Base-by-base conservation (phyloP, 1,284 basidiomycete genomes). In the Ganoderma sp. region DNA sequence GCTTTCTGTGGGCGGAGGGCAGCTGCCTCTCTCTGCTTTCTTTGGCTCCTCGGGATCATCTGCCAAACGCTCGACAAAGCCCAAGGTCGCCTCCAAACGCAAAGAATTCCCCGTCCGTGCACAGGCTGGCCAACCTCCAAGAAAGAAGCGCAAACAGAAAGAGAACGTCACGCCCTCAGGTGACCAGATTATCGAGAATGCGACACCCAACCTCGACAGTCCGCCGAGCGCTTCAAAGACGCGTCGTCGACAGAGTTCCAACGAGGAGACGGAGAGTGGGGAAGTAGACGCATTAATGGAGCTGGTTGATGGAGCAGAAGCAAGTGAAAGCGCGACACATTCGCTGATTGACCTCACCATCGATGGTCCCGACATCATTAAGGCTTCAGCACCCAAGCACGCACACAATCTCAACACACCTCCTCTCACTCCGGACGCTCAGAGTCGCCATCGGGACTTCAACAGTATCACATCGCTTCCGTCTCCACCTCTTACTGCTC, bases 1-100 rank as follows among this genome's bases (percentile, higher is more conserved):
- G 12, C 57, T 66, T 19, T 71, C 71, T 50, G 43, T 70, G 3
- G 22, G 66, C 14, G 73, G 73, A n/a, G 69, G 54, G 15, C 75
- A 76, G 39, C 69, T 76, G 8, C 73, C 75, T 4, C 61, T 76
- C 8, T 65, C 71, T 19, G 70, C 72, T 1, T 76, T 69, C 67
- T 69, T 75, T 34, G 42, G 34, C 9, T 52, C 63, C n/a, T 68
- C 63, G 9, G 52, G 52, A 32, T 17, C 66, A 22, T 52, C 70
- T 32, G 54, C 42, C 12, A 73, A 59, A 34, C 66, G 61, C 3
- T 45, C 63, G 2, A 43, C 48, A 42, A 68, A 67, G 39, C 32
- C 70, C 34, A 67, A 60, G 28, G 6, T 43, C 42, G 39, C 66
- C 6, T 37, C 58, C 5, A 74, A 73, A 64, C 71, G 71, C 62